Evolutionary conservation across 129 eudicot genomes (phyloP), one percentile per base, ranked within the genome.

Genomic region (Logfia minima): DNA sequence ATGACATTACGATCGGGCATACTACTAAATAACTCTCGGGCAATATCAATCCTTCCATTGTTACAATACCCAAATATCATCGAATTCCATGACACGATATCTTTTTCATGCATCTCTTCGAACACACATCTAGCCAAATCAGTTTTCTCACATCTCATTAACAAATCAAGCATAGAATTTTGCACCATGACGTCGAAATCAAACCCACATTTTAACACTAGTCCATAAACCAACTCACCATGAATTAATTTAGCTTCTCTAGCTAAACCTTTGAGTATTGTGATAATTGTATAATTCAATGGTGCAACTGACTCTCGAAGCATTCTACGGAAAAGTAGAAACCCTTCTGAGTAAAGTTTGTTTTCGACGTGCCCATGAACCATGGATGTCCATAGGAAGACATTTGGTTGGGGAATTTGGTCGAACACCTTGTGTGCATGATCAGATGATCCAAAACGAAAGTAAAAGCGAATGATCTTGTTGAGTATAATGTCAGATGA

Each of bases 311-410:
- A 75, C 62, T 68, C 62, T 28, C 61, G 72, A 28, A 77, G 77
- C 91, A 84, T 87, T 61, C 68, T 51, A 13, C 29, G 53, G 55
- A 79, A 84, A 17, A 87, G 51, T 6, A 22, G 53, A 63, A 84
- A 74, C 45, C 79, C 87, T 19, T 87, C 59, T 16, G 63, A 55
- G 52, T 66, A 72, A 21, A 71, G 70, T 52, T 65, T 66, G 76
- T 73, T 82, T 73, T 84, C 83, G n/a, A 87, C 81, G 56, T 75
- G 56, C 23, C 91, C 91, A 73, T 87, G 91, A 66, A 87, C 79
- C 81, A 87, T 78, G 37, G 91, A 84, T n/a, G 91, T 84, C 88
- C 86, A 87, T 8, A 87, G 31, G 77, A 84, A 87, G 64, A 79
- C 78, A 82, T 86, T 86, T 83, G 84, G 89, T 80, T 86, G 77